Evolutionary conservation across 345 rosid genomes (phyloP), one percentile per base, ranked within the genome.

Genomic region (Physaria fendleri): DNA sequence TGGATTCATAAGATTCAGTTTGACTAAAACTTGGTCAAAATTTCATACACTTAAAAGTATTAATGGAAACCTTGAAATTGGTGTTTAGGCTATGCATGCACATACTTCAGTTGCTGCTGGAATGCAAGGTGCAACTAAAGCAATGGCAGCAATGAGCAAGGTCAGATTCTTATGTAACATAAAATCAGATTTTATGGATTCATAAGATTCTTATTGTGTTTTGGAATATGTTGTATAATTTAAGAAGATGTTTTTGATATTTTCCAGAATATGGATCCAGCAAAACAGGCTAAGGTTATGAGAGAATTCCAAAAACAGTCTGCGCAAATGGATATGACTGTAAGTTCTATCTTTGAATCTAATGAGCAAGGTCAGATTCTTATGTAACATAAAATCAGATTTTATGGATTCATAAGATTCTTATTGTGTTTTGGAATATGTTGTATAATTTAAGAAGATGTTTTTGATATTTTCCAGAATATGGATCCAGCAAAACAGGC

Each of bases 311-410:
- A 93, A 80, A 83, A 80, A 71, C 97, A 93, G 71, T 88, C 99
- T 18, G 94, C 89, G 2, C 89, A 84, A 71, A 78, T 93, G 97
- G 99, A 93, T 71, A 93, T 88, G 97, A 88, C 91, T 35, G 99
- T 92, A 78, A 79, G 95, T 69, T 69, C 16, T 53, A 56, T 12
- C 52, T 32, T 18, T 43, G 13, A 48, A 34, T 42, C 3, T 22
- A 8, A n/a, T n/a, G n/a, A n/a, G n/a, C n/a, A n/a, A n/a, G n/a
- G n/a, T n/a, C n/a, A n/a, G n/a, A n/a, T n/a, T n/a, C n/a, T n/a
- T n/a, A n/a, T n/a, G n/a, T n/a, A n/a, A n/a, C n/a, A n/a, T n/a
- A n/a, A n/a, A n/a, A n/a, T 28, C 33, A 29, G 16, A 21, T 4
- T 43, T 28, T 35, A 40, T n/a, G 13, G 48, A 11, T 2, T 43